A percentile compares a stretch with the other conserved stretches of the same genome.
These are phyloP conservation scores for Talaromyces sp. DNA, from an alignment of 2,329 filamentous ascomycete species.

Conservation along the genomic window DNA sequence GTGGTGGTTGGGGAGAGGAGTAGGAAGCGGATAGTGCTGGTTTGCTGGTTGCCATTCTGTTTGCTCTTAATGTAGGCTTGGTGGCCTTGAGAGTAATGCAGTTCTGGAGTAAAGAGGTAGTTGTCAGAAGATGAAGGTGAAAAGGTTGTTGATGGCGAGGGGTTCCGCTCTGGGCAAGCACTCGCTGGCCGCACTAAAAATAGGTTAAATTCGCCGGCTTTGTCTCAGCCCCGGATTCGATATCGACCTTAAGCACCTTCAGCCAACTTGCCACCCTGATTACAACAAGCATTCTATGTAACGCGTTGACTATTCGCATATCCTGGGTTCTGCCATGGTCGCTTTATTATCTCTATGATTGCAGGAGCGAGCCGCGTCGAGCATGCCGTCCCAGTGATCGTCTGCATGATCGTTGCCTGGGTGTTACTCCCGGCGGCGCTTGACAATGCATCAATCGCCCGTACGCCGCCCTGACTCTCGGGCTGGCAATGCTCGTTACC, in stretches of 20 bases:
- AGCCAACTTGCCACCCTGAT: too few relatives aligned
- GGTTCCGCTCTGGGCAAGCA: not conserved
- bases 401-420: slow-evolving; percentile 13
- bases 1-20: slow-evolving; percentile 24
- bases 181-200: not conserved
- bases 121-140: not conserved
- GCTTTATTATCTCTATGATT: not conserved
- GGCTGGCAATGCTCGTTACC: slow-evolving; percentile 3
- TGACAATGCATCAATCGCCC: slow-evolving; percentile 14
- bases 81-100: not conserved
- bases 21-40: slow-evolving; percentile 24
- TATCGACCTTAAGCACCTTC: too few relatives aligned
- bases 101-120: not conserved
- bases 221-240: not conserved
- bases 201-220: not conserved
- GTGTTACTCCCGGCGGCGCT: not conserved
- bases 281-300: not conserved
- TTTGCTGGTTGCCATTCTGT: slow-evolving; percentile 4
- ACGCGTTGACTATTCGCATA: not conserved
- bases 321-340: not conserved
- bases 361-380: not conserved
- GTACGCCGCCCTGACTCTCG: slow-evolving; percentile 14
- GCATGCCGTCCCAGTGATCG: slow-evolving; percentile 11
- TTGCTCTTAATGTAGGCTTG: not conserved
- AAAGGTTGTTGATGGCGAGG: not conserved